Percentiles rank a stretch among this genome's conserved stretches.
Evolutionary conservation across 75 land plant genomes (phyloP).

Genomic region (Picea glauca): DNA sequence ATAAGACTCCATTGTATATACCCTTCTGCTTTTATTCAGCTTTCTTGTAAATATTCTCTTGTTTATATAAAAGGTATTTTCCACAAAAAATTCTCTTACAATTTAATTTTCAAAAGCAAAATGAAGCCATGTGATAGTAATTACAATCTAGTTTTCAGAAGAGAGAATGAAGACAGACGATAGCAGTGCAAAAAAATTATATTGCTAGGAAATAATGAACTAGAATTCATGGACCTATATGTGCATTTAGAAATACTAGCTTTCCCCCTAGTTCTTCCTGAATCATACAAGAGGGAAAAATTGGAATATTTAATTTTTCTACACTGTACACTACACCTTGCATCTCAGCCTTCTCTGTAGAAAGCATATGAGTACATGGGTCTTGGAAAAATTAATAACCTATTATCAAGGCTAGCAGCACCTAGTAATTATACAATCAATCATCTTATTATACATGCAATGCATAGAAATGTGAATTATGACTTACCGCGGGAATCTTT

Average conservation of each 20-base stretch:
- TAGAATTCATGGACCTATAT: too few species aligned
- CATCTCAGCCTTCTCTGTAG: not conserved
- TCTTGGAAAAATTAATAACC: not conserved
- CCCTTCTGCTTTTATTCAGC: too few species aligned
- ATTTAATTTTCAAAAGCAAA: too few species aligned
- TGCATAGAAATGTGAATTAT: not conserved
- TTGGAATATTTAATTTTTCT: not conserved
- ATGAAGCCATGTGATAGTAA: too few species aligned
- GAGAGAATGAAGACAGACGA: too few species aligned
- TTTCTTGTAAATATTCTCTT: too few species aligned
- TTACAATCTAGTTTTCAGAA: too few species aligned
- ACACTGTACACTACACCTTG: not conserved
- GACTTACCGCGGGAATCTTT: slow-evolving; percentile 74
- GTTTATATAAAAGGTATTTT: too few species aligned
- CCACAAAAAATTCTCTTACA: too few species aligned
- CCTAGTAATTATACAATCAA: not conserved
- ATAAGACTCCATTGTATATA: too few species aligned
- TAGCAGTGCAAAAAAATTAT: too few species aligned
- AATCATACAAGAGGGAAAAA: not conserved
- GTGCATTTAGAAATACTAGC: not conserved
- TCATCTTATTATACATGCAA: not conserved
- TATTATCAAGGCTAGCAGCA: not conserved
- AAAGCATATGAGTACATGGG: not conserved
- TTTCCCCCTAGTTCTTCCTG: not conserved
- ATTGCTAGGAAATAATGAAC: too few species aligned